Evolutionary conservation across 768 basidiomycete genomes (phyloP), one percentile per base, ranked within the genome.

Genomic region (Mycena sanguinolenta): DNA sequence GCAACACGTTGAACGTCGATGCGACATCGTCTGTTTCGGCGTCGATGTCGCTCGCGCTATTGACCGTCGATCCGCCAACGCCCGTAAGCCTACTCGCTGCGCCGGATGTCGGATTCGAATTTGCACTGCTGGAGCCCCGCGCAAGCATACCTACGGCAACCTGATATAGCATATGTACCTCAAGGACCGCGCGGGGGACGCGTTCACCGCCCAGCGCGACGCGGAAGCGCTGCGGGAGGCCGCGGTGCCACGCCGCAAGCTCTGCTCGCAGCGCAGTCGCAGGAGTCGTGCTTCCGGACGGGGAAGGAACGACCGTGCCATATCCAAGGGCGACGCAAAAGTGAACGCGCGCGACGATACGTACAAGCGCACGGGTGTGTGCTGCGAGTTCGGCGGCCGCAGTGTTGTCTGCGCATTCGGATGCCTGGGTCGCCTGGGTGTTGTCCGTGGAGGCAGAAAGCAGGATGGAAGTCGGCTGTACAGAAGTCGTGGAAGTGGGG

Each of bases 101-200:
- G 6, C 32, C 55, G 30, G 53, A 32, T 17, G 23, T 39, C n/a
- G 57, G 16, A 53, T 28, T 19, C 23, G 54, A 55, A 14, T 58
- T 27, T 3, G 27, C 6, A 13, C 17, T 46, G 16, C 38, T 17
- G 6, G 50, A 36, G 8, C 25, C 73, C n/a, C 76, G 72, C 36
- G 74, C 76, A 3, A 79, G 73, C 66, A 79, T 67, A 34, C 77
- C 78, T 25, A 75, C 67, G 7, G 77, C 77, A 28, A 78, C 74
- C 30, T 79, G 77, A 63, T 78, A 78, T 23, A 77, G 67, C 79
- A 79, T 78, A 36, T 79, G 77, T 44, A 74, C 71, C 65, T 79
- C 79, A 46, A 79, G 61, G 21, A 79, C 76, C n/a, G 74, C 69
- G 10, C 74, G 73, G 12, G 67, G 59, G 27, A 67, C 67, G 27